These are phyloP conservation scores for Penicillium sp. DNA, from an alignment of 2,329 filamentous ascomycete genomes.

Conservation along the genomic window DNA sequence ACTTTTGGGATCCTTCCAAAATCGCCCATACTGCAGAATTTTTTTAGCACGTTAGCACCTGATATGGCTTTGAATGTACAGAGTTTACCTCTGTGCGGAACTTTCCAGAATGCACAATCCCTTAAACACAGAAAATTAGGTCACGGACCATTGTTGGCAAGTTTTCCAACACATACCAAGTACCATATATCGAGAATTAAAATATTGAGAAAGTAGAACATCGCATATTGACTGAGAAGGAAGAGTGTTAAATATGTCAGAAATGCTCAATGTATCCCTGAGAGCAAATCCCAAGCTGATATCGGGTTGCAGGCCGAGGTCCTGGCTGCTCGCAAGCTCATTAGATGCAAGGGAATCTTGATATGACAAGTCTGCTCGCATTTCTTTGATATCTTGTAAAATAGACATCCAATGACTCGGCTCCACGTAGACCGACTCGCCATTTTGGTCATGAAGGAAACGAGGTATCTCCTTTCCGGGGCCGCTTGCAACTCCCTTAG, in stretches of 20 bases:
- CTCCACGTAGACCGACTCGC: slow-evolving; percentile 4
- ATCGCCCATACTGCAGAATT: slow-evolving; percentile 16
- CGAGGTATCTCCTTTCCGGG: background rate
- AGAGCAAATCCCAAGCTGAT: background rate
- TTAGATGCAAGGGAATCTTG: background rate
- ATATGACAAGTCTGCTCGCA: slow-evolving; percentile 4
- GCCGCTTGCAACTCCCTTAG: background rate
- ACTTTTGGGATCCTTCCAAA: slow-evolving; percentile 15
- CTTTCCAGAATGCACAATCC: slow-evolving; percentile 14
- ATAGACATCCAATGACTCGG: slow-evolving; percentile 14
- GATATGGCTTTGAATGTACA: background rate
- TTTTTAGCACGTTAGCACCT: background rate
- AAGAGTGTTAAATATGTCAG: slow-evolving; percentile 4
- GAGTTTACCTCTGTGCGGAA: slow-evolving; percentile 10
- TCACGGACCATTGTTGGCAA: background rate
- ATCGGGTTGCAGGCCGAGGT: background rate
- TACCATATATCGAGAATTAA: slow-evolving; percentile 13
- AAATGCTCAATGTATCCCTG: background rate
- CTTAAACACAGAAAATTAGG: background rate
- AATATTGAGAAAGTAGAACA: slow-evolving; percentile 11
- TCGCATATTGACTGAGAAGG: slow-evolving; percentile 8
- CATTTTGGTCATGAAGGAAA: slow-evolving; percentile 1
- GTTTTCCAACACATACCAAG: slow-evolving; percentile 2
- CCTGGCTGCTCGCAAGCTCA: background rate
- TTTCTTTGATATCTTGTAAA: slow-evolving; percentile 10